Conservation (phyloP, 768 basidiomycete species). For the Leccinum rimulosum region DNA sequence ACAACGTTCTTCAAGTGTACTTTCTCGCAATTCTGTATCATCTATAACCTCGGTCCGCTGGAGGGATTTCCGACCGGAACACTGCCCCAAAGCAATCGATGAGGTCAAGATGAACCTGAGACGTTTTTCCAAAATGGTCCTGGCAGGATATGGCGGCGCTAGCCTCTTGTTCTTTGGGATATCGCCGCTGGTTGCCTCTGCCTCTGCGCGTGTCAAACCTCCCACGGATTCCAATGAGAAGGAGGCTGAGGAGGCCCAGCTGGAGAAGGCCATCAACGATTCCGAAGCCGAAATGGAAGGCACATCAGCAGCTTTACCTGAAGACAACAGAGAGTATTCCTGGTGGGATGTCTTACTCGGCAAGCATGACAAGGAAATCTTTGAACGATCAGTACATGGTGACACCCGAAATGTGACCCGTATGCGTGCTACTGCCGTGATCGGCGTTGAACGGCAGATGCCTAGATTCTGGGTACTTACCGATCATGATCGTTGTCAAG, state of each 20-base stretch:
- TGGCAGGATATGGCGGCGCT: conserved; percentile 84
- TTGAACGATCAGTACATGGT: conserved; percentile 54
- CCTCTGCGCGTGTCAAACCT: conserved; percentile 22
- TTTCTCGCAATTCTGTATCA: conserved; percentile 24
- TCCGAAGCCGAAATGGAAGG: conserved; percentile 62
- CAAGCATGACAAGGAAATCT: conserved; percentile 80
- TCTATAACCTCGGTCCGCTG: conserved; percentile 27
- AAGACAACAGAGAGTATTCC: conserved; percentile 46
- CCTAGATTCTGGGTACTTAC: conserved; percentile 86
- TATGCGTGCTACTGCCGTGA: conserved; percentile 56
- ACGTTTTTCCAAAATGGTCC: conserved; percentile 76
- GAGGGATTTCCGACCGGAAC: conserved; percentile 24
- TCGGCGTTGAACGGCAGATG: conserved; percentile 68
- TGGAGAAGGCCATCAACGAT: conserved; percentile 66
- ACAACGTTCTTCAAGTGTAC: conserved; percentile 30
- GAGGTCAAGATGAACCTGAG: conserved; percentile 71
- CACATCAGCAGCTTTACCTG: conserved; percentile 30
- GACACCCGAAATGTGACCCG: conserved; percentile 30
- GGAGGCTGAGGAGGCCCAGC: conserved; percentile 55
- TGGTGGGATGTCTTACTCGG: conserved; percentile 86
- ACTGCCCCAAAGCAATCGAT: conserved; percentile 33
- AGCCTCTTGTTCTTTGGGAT: conserved; percentile 81
- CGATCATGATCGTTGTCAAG: conserved; percentile 69
- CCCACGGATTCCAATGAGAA: conserved; percentile 39
- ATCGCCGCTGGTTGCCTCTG: conserved; percentile 32